A percentile compares a stretch with the other conserved stretches of the same genome.
Evolutionary conservation across 495 filamentous ascomycete species (phyloP).

Genomic region (Aspergillus mulundensis): DNA sequence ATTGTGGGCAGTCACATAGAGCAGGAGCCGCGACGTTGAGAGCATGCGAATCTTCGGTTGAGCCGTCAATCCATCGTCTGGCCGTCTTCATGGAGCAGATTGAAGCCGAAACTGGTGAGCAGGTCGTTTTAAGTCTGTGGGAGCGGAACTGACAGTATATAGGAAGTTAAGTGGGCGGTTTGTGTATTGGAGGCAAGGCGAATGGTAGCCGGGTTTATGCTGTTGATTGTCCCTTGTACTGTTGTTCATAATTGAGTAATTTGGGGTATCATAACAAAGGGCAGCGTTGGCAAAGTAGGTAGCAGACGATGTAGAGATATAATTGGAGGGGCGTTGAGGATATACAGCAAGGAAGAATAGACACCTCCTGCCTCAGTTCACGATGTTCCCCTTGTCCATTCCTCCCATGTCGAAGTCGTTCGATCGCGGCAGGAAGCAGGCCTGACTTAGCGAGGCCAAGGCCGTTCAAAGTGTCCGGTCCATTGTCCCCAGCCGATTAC

Average conservation of each 20-base stretch:
- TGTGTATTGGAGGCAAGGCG: not conserved
- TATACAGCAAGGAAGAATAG: constrained; percentile 6
- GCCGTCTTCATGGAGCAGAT: constrained; percentile 27
- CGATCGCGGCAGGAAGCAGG: not conserved
- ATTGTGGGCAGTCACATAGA: constrained; percentile 13
- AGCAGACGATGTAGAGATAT: not conserved
- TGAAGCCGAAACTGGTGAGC: constrained; percentile 16
- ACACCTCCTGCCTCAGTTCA: not conserved
- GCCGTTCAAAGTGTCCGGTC: constrained; percentile 45
- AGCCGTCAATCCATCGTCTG: constrained; percentile 23
- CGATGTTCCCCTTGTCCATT: not conserved
- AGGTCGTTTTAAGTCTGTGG: not conserved
- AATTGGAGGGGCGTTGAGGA: not conserved
- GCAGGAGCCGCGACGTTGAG: constrained; percentile 13
- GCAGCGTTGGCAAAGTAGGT: not conserved
- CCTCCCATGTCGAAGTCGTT: not conserved
- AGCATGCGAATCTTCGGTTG: constrained; percentile 23
- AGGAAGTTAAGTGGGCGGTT: constrained; percentile 1
- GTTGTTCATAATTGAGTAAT: not conserved
- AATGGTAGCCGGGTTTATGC: not conserved
- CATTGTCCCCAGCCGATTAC: constrained; percentile 49
- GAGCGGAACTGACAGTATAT: not conserved
- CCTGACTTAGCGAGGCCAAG: constrained; percentile 19
- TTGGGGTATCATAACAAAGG: not conserved
- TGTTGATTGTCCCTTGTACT: constrained; percentile 1